Conservation (phyloP, 2,329 filamentous ascomycete genomes). For the Pyrenochaeta sp. region DNA sequence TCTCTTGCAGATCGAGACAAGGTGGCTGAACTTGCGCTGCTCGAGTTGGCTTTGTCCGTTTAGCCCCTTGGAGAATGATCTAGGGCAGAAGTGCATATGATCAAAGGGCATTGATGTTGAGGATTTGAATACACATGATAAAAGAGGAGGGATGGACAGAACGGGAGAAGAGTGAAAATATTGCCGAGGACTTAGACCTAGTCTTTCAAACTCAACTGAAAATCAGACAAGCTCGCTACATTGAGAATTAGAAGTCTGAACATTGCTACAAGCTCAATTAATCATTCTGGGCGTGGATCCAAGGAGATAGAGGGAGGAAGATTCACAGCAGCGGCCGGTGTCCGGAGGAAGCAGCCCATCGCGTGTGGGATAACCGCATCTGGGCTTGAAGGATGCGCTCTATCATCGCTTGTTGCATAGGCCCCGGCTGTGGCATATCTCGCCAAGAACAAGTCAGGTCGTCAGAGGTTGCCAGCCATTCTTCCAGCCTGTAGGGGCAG, state of each 20-base stretch:
- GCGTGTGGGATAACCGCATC: slow-evolving; percentile 5
- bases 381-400: slow-evolving; percentile 7
- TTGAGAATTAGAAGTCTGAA: not conserved
- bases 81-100: not conserved
- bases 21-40: not conserved
- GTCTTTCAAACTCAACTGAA: not conserved
- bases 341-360: slow-evolving; percentile 1
- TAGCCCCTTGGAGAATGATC: not conserved
- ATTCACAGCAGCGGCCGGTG: not conserved
- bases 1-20: not conserved
- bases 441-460: slow-evolving; percentile 11
- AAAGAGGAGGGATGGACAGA: not conserved
- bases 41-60: not conserved
- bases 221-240: not conserved
- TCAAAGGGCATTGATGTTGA: not conserved
- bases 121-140: not conserved
- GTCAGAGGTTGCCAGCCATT: slow-evolving; percentile 6
- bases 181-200: not conserved
- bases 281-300: not conserved
- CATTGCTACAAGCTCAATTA: not conserved
- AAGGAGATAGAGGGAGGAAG: not conserved
- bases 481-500: slow-evolving; percentile 2
- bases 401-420: slow-evolving; percentile 1
- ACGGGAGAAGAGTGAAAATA: not conserved
- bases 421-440: slow-evolving; percentile 5